Conservation (phyloP, 345 rosid genomes). For the Triadica sebifera region DNA sequence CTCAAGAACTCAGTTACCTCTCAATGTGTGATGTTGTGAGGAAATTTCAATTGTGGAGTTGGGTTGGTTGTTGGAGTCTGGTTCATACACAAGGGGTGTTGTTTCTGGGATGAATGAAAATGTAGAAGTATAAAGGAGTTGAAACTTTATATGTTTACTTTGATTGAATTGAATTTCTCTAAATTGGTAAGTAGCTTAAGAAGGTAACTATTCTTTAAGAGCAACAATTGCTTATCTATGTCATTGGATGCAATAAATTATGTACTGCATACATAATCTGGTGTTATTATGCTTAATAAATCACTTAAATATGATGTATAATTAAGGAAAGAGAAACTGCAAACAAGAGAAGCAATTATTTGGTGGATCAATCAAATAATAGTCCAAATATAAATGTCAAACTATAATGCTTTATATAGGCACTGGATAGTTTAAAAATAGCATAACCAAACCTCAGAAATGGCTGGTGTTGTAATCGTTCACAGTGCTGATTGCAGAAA, state of each 20-base stretch:
- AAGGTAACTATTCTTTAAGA: background rate
- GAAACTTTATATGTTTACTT: background rate
- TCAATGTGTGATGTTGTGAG: background rate
- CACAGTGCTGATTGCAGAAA: too few relatives aligned
- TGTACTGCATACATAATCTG: too few relatives aligned
- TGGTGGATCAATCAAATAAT: too few relatives aligned
- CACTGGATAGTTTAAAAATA: too few relatives aligned
- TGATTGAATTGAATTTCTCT: background rate
- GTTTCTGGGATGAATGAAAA: background rate
- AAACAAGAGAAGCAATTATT: too few relatives aligned
- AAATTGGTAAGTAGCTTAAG: background rate
- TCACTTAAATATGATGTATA: too few relatives aligned
- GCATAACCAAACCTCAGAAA: too few relatives aligned
- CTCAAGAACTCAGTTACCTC: background rate
- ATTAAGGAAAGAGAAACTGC: too few relatives aligned
- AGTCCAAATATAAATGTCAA: too few relatives aligned
- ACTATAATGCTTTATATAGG: too few relatives aligned
- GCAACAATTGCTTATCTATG: background rate
- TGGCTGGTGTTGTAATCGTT: too few relatives aligned
- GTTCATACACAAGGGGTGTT: background rate
- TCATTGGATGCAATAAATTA: background rate
- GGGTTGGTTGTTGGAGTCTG: background rate
- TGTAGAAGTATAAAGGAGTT: background rate
- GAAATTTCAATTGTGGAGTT: conserved; percentile 1
- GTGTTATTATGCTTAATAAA: too few relatives aligned